Evolutionary conservation across 495 filamentous ascomycete species (phyloP).

Genomic region (Podospora pseudoanserina): DNA sequence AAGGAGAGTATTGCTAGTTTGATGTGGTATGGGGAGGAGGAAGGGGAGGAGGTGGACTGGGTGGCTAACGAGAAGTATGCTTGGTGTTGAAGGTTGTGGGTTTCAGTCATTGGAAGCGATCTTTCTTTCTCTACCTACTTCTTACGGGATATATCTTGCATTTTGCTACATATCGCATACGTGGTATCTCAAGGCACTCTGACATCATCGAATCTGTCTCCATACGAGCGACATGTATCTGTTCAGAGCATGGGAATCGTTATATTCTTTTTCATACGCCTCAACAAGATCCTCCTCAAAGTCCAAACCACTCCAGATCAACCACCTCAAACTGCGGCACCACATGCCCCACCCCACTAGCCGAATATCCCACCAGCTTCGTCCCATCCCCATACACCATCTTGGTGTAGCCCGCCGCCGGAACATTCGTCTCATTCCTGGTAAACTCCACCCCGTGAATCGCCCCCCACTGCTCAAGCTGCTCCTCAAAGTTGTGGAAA

Average conservation of each 20-base stretch:
- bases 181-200: too few species aligned
- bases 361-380: constrained; percentile 41
- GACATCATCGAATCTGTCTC: too few species aligned
- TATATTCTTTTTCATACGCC: too few species aligned
- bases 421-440: constrained; percentile 34
- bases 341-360: constrained; percentile 46
- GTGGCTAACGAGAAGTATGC: constrained; percentile 87
- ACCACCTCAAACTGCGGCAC: constrained; percentile 38
- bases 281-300: neutral
- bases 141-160: too few species aligned
- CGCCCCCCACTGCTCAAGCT: constrained; percentile 51
- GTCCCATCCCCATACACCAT: constrained; percentile 43
- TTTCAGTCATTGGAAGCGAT: too few species aligned
- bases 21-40: constrained; percentile 50
- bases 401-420: constrained; percentile 39
- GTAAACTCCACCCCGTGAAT: constrained; percentile 38
- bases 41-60: constrained; percentile 67
- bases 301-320: constrained; percentile 43
- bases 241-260: too few species aligned
- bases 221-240: too few species aligned
- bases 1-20: constrained; percentile 50
- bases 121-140: too few species aligned
- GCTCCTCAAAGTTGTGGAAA: constrained; percentile 45
- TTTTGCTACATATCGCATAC: too few species aligned
- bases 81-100: constrained; percentile 63